Evolutionary conservation across 495 filamentous ascomycete species (phyloP).

Genomic region (Immersiella caudata): DNA sequence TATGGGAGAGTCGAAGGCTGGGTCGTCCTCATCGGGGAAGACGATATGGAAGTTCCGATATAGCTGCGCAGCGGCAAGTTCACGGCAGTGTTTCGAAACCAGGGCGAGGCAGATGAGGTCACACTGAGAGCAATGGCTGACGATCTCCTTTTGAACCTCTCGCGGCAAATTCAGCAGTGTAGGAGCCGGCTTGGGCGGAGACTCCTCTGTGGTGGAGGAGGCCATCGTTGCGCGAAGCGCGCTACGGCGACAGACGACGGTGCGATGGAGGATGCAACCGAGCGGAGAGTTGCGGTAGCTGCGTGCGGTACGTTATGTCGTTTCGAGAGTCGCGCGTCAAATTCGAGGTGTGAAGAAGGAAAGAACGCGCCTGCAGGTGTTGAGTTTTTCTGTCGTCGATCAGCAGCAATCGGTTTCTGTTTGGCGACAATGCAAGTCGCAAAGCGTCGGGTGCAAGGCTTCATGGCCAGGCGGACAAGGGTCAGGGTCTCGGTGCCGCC

Average conservation of each 20-base stretch:
- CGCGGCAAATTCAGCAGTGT: constrained; percentile 50
- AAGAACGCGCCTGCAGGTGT: neutral
- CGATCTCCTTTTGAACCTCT: constrained; percentile 56
- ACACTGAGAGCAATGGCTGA: constrained; percentile 45
- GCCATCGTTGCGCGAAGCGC: constrained; percentile 23
- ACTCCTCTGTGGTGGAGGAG: constrained; percentile 15
- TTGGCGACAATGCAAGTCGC: neutral
- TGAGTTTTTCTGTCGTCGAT: neutral
- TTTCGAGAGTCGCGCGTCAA: neutral
- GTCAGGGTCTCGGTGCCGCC: neutral
- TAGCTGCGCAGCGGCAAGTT: constrained; percentile 58
- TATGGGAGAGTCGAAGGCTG: constrained; percentile 47
- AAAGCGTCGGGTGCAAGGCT: neutral
- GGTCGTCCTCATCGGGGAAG: constrained; percentile 58
- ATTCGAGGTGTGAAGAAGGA: neutral
- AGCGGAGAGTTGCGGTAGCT: neutral
- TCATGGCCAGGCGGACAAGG: neutral
- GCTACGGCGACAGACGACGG: neutral
- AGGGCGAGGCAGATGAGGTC: constrained; percentile 59
- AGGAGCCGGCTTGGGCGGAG: constrained; percentile 17
- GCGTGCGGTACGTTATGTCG: neutral
- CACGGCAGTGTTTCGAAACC: constrained; percentile 57
- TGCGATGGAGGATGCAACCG: constrained; percentile 2
- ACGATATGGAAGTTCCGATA: constrained; percentile 62
- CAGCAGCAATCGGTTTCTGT: neutral